phyloP scores from a whole-genome alignment of 352 stramenopile species.

The Pythium utonaiense region DNA sequence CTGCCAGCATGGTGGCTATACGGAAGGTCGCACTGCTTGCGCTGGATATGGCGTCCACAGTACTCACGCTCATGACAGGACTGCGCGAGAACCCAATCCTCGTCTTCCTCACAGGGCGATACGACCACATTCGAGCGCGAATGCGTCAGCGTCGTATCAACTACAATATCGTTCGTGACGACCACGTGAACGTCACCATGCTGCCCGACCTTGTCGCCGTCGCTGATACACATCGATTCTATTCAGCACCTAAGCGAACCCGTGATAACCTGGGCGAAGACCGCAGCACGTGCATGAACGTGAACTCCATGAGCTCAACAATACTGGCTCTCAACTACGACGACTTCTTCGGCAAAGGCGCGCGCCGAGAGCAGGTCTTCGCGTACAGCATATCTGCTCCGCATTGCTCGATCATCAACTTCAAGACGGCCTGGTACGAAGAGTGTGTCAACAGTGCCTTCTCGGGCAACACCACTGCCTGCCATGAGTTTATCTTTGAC shows the following conservation, averaged over 20 bases:
- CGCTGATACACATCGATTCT: conserved; percentile 24
- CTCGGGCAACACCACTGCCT: conserved; percentile 9
- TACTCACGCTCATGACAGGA: conserved; percentile 35
- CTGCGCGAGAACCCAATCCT: conserved; percentile 47
- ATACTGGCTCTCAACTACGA: conserved; percentile 27
- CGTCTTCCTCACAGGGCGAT: conserved; percentile 42
- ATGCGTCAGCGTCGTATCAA: conserved; percentile 35
- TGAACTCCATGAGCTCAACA: conserved; percentile 32
- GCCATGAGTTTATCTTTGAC: conserved; percentile 23
- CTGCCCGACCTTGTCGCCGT: conserved; percentile 34
- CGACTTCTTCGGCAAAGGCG: conserved; percentile 30
- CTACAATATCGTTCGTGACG: conserved; percentile 36
- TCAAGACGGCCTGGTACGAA: conserved; percentile 12
- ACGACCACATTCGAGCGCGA: conserved; percentile 43
- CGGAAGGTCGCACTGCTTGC: neutral
- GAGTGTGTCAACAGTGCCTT: neutral
- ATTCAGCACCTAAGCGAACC: conserved; percentile 19
- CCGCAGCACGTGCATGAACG: conserved; percentile 28
- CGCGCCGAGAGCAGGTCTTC: conserved; percentile 25
- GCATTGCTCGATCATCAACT: conserved; percentile 20
- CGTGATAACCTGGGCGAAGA: conserved; percentile 25
- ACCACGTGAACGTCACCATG: conserved; percentile 27
- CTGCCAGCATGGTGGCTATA: neutral
- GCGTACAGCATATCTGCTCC: conserved; percentile 35
- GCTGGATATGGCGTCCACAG: neutral